These are phyloP conservation scores for Schwanniomyces occidentalis DNA, from an alignment of 805 yeast genomes.

Conservation along the genomic window DNA sequence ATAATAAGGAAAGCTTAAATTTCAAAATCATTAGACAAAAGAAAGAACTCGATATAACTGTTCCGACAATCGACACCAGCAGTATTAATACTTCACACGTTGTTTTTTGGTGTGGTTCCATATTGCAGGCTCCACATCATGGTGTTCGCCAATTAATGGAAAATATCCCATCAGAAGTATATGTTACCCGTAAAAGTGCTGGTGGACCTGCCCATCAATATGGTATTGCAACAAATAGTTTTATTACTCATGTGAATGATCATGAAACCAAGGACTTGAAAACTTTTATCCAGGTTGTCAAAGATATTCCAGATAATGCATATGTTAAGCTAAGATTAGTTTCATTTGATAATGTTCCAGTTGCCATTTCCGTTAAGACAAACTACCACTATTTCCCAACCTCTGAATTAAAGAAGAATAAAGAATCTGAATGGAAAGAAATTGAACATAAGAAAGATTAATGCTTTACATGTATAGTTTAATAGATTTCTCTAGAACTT, in stretches of 20 bases:
- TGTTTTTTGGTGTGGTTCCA: conserved; percentile 81
- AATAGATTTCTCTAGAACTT: too few species aligned
- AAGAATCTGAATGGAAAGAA: conserved; percentile 48
- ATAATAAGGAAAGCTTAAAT: conserved; percentile 41
- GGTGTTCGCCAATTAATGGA: conserved; percentile 85
- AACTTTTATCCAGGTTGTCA: conserved; percentile 65
- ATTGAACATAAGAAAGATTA: conserved; percentile 40
- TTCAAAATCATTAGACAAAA: conserved; percentile 75
- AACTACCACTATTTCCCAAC: conserved; percentile 89
- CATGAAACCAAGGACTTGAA: conserved; percentile 67
- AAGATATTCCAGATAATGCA: conserved; percentile 70
- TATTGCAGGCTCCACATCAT: conserved; percentile 87
- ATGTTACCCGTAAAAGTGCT: conserved; percentile 67
- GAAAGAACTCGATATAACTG: conserved; percentile 57
- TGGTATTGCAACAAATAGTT: conserved; percentile 74
- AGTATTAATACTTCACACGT: conserved; percentile 62
- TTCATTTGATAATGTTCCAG: conserved; percentile 82
- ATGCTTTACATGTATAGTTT: too few species aligned
- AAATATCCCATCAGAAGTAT: conserved; percentile 78
- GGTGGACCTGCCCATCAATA: conserved; percentile 90
- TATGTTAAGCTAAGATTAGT: conserved; percentile 80
- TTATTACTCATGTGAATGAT: conserved; percentile 88
- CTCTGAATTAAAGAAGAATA: conserved; percentile 54
- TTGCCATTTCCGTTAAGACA: conserved; percentile 82
- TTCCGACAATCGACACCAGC: conserved; percentile 63